Evolutionary conservation across 768 basidiomycete species (phyloP).

Genomic region (Podaxis pistillaris): DNA sequence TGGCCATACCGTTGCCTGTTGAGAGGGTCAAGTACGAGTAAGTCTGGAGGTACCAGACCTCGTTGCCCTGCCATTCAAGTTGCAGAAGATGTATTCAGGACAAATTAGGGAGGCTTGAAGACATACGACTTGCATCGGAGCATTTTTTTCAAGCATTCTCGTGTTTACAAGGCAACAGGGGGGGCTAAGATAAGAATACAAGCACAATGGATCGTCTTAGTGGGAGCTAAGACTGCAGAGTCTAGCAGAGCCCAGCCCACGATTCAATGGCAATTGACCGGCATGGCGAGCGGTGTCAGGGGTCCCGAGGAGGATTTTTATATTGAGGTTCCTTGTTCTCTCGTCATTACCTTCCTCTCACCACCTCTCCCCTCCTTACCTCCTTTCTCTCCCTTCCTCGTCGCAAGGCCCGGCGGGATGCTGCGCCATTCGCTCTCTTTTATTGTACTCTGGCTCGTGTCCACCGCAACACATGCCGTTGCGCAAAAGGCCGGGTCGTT

Average conservation of each 20-base stretch:
- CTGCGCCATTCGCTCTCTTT: conserved; percentile 29
- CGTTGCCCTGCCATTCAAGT: too few relatives aligned
- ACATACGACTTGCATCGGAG: too few relatives aligned
- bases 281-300: neutral
- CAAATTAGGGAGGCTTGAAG: too few relatives aligned
- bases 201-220: too few relatives aligned
- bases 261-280: neutral
- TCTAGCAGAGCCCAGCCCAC: neutral
- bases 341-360: neutral
- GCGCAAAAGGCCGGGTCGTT: conserved; percentile 43
- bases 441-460: conserved; percentile 45
- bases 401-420: conserved; percentile 8
- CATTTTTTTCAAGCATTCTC: too few relatives aligned
- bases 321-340: neutral
- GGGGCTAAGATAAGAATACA: too few relatives aligned
- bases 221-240: neutral
- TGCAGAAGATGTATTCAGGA: too few relatives aligned
- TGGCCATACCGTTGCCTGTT: too few relatives aligned
- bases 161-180: too few relatives aligned
- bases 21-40: too few relatives aligned
- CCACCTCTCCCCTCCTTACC: neutral
- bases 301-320: neutral
- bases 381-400: conserved; percentile 15
- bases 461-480: conserved; percentile 27
- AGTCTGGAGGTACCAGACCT: too few relatives aligned